Evolutionary conservation across 345 rosid genomes (phyloP), one percentile per base, ranked within the genome.

Genomic region (Syzygium aqueum): DNA sequence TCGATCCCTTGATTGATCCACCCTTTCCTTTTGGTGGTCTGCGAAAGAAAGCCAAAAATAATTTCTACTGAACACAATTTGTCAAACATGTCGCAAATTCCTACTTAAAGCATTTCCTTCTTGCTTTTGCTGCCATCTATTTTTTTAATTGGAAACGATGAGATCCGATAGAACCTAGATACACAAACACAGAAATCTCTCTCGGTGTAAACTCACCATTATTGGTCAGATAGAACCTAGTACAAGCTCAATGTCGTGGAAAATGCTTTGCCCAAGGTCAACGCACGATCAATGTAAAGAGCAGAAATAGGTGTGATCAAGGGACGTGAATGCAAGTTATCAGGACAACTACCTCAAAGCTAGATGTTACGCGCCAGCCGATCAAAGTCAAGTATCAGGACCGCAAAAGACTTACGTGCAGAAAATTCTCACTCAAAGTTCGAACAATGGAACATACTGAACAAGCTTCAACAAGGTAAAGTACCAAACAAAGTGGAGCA

Each of bases 11-110:
- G 95, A 90, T 95, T 95, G 59, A 97, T 92, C 99, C 99, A 97
- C 82, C 99, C 99, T 87, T 95, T 93, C 88, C 99, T 95, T 90
- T 97, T 97, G 19, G 99, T 97, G 21, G 97, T 95, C 99, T 97
- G 87, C 33, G 25, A 33, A 67, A 67, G 27, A 67, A 23, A 67
- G 25, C 7, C 33, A 67, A 67, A 17, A 33, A 33, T 67, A 3
- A 67, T 67, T 77, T 67, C 19, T 25, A 52, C 46, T 46, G 25
- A 77, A 54, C 43, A 53, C 13, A 30, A 8, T 73, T 37, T 61
- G 43, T 86, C 2, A 33, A 85, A 63, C 13, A 51, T 10, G 28
- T 43, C 52, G 3, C 54, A 51, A 28, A 73, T 77, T 51, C 50
- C 40, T 65, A 30, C 40, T 65, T 65, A 16, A 30, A 28, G 43